Base-by-base conservation (phyloP, 495 filamentous ascomycete genomes). In the Achaetomiella virescens region DNA sequence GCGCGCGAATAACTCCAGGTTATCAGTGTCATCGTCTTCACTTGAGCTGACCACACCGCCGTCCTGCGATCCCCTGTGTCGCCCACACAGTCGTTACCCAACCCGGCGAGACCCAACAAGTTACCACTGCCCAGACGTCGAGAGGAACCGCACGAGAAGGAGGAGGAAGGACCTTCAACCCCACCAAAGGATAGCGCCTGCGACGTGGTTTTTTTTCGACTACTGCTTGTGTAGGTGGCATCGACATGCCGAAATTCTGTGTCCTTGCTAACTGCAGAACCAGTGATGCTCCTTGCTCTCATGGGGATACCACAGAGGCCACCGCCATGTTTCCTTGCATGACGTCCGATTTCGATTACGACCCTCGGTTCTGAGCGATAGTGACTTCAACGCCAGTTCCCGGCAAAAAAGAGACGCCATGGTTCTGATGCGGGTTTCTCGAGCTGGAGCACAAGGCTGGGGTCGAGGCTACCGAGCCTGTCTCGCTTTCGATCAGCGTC, bases 401-500 rank as follows among this genome's bases (percentile, higher is more conserved):
- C 65, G 72, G 48, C 79, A 84, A 58, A 85, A 42, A 75, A 72
- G 60, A 70, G 68, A 58, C 80, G 83, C 48, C 75, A 85, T 48
- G 87, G 83, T 7, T 82, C 81, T 33, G 85, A 85, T 44, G 78
- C 80, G 0, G 76, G 87, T 1, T 70, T 83, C n/a, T 74, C 79
- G 53, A 81, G 77, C 43, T 78, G 89, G 51, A 78, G 88, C 24
- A 80, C 83, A 31, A 81, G 86, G 38, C 71, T 92, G 54, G 81
- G 85, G 43, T 84, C 83, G 3, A 80, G 82, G 50, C 85, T 93
- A 52, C 85, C 88, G 2, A 90, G 85, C 33, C 76, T 93, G 46
- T 81, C 85, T 0, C 81, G 80, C 18, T 84, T 83, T 65, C 84
- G 81, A 74, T 80, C 77, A 0, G 83, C 81, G 74, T 78, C 75